phyloP scores from a whole-genome alignment of 2,329 filamentous ascomycete genomes.

The Penicillium crustosum region DNA sequence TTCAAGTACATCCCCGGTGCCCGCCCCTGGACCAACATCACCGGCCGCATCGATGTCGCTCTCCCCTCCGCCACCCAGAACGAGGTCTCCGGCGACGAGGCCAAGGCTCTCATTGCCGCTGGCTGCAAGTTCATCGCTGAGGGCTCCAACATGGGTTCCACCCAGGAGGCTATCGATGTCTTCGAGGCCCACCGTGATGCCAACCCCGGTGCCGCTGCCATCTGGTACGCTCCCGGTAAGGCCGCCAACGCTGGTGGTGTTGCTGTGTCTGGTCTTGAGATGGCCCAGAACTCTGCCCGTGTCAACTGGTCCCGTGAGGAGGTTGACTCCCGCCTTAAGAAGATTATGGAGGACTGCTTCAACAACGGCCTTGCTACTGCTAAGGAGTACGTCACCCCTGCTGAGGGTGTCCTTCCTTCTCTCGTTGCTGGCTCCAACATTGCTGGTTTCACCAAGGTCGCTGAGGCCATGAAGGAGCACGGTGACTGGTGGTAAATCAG shows the following conservation, averaged over 20 bases:
- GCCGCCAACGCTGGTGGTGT: conserved; percentile 97
- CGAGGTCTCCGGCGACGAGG: conserved; percentile 91
- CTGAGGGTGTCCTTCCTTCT: conserved; percentile 81
- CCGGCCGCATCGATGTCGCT: conserved; percentile 80
- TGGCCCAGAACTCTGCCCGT: conserved; percentile 94
- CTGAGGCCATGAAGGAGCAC: conserved; percentile 89
- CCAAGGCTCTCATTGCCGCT: conserved; percentile 71
- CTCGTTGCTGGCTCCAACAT: conserved; percentile 95
- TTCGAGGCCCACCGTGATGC: conserved; percentile 74
- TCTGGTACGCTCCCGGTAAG: conserved; percentile 98
- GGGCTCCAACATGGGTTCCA: conserved; percentile 99
- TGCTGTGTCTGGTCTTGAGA: conserved; percentile 94
- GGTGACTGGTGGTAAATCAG: conserved; percentile 77
- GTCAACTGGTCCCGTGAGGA: conserved; percentile 84
- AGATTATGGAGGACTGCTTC: conserved; percentile 94
- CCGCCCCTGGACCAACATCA: conserved; percentile 85
- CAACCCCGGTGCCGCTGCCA: conserved; percentile 64
- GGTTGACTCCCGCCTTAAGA: conserved; percentile 87
- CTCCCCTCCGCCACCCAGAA: conserved; percentile 96
- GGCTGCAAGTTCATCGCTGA: conserved; percentile 88
- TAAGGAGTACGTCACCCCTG: conserved; percentile 77
- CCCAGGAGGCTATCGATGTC: conserved; percentile 87
- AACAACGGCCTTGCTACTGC: conserved; percentile 84
- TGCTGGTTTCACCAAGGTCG: conserved; percentile 96
- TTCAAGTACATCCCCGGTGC: conserved; percentile 86